Evolutionary conservation across 2,329 filamentous ascomycete species (phyloP), one percentile per base, ranked within the genome.

Genomic region (Calonectria leucothoes): DNA sequence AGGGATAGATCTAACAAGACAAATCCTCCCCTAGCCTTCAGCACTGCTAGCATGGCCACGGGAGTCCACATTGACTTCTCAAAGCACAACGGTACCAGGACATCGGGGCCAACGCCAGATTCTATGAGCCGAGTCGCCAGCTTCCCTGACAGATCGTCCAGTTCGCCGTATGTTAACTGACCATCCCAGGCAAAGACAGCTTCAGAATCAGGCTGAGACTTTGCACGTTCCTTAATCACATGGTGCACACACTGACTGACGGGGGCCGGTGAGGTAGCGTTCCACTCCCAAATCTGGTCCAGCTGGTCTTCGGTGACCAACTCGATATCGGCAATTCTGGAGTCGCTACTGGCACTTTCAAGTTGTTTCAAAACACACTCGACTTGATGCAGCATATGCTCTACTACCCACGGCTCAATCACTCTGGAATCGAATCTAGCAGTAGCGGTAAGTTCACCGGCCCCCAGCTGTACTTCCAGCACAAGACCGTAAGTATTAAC

Each of bases 141-240:
- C 2, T 79, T 73, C 39, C 82, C 83, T 0, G 87, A 87, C 14
- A 83, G 77, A 0, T 76, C 70, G 51, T 87, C 83, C 1, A 87
- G 77, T 39, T 87, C 82, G 51, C 77, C 68, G 69, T 87, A 88
- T 10, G 85, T 86, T 68, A 86, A 82, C 51, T 80, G 14, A 29
- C 65, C 79, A 48, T 79, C 77, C 79, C 75, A 80, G 14, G 77
- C 73, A 49, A 64, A 78, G 29, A 80, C 61, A 14, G 77, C 78
- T 8, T 57, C 35, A 7, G 74, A 70, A 20, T 64, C 33, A 8
- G 76, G 78, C 17, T 70, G 57, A 6, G 69, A 59, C 20, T 61
- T 27, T 7, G 71, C 74, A 17, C 49, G 52, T 11, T 72, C 70
- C 12, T 42, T 27, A 27, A 76, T 71, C 5, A 74, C 10, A 20